Evolutionary conservation across 495 filamentous ascomycete genomes (phyloP).

Genomic region (Darksidea phi): DNA sequence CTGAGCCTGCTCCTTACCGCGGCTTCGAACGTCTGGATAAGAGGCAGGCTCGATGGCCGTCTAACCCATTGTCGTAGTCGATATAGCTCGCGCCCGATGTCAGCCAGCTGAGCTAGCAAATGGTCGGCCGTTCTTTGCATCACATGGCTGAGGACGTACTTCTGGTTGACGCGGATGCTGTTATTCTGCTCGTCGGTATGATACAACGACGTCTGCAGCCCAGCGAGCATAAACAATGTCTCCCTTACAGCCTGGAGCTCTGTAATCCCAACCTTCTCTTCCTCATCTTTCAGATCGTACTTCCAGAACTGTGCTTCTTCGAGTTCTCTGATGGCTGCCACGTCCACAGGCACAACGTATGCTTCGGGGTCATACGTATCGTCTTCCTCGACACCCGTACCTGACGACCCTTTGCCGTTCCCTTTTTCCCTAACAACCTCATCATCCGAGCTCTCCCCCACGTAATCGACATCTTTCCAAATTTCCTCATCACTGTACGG

Average conservation of each 20-base stretch:
- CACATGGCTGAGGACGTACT: slow-evolving; percentile 22
- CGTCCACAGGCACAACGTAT: slow-evolving; percentile 44
- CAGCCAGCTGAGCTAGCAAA: slow-evolving; percentile 47
- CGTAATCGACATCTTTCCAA: slow-evolving; percentile 78
- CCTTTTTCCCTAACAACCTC: slow-evolving; percentile 41
- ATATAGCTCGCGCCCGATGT: slow-evolving; percentile 51
- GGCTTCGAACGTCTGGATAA: slow-evolving; percentile 58
- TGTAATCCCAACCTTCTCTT: slow-evolving; percentile 54
- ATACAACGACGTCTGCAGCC: slow-evolving; percentile 73
- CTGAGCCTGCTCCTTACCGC: slow-evolving; percentile 48
- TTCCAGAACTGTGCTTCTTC: slow-evolving; percentile 63
- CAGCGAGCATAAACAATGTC: slow-evolving; percentile 77
- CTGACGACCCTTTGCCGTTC: slow-evolving; percentile 25
- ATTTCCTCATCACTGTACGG: slow-evolving; percentile 68
- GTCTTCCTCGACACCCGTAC: slow-evolving; percentile 42
- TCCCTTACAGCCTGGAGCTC: slow-evolving; percentile 77
- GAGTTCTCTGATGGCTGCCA: slow-evolving; percentile 51
- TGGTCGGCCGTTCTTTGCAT: slow-evolving; percentile 41
- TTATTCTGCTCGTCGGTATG: slow-evolving; percentile 43
- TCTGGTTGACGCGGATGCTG: slow-evolving; percentile 29
- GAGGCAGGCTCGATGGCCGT: slow-evolving; percentile 45
- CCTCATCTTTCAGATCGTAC: slow-evolving; percentile 38
- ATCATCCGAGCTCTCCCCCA: slow-evolving; percentile 47
- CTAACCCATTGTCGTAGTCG: slow-evolving; percentile 50
- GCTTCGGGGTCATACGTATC: slow-evolving; percentile 43